Evolutionary conservation across 768 basidiomycete genomes (phyloP).

Genomic region (Termitomyces sp.): DNA sequence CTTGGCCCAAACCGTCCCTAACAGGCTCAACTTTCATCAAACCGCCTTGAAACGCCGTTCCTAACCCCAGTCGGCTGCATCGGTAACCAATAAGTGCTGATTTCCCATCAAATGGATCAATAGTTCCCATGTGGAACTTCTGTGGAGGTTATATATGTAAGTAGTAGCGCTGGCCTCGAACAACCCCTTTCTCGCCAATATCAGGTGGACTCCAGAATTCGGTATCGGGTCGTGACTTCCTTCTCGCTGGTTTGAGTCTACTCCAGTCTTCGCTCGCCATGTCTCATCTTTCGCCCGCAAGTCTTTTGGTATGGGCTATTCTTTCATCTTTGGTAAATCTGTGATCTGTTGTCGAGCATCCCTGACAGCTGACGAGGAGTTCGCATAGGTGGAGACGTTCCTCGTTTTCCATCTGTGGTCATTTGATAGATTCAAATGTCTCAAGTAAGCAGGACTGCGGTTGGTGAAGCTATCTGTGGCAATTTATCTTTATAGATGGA

Average conservation of each 20-base stretch:
- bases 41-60: no score
- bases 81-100: constrained; percentile 10
- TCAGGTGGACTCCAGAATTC: neutral
- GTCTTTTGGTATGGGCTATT: constrained; percentile 62
- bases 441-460: constrained; percentile 43
- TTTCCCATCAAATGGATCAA: constrained; percentile 13
- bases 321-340: constrained; percentile 49
- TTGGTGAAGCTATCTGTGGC: neutral
- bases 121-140: constrained; percentile 13
- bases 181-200: neutral
- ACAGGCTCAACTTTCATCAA: no score
- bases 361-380: neutral
- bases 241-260: constrained; percentile 23
- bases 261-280: constrained; percentile 31
- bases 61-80: no score
- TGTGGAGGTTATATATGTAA: constrained; percentile 5
- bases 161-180: no score
- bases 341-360: neutral
- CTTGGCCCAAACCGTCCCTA: no score
- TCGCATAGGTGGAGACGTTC: constrained; percentile 55
- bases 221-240: constrained; percentile 8
- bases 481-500: constrained; percentile 49
- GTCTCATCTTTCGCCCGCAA: constrained; percentile 59
- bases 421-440: constrained; percentile 75
- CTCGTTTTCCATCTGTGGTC: constrained; percentile 76